Conservation (phyloP, 257 asterid species). For the Solanum rostratum region DNA sequence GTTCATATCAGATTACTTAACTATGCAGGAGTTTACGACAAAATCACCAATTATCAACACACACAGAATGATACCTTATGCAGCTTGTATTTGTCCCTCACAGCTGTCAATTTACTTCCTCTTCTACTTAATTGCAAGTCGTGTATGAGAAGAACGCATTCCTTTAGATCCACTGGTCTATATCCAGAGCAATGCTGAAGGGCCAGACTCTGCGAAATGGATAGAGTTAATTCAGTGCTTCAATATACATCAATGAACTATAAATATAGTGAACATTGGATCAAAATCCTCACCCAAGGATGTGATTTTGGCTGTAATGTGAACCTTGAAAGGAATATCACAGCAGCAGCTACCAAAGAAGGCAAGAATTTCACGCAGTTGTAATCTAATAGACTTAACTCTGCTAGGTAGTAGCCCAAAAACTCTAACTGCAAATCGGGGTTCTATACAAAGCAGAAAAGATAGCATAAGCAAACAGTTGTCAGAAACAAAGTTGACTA, state of each 20-base stretch:
- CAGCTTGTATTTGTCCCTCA: constrained; percentile 67
- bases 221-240: background rate
- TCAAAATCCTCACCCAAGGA: constrained; percentile 56
- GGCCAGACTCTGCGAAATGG: constrained; percentile 13
- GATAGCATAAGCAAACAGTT: background rate
- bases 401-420: constrained; percentile 64
- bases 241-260: background rate
- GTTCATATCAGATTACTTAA: background rate
- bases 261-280: background rate
- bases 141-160: constrained; percentile 48
- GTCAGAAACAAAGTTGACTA: background rate
- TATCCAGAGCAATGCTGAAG: constrained; percentile 45
- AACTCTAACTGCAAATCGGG: constrained; percentile 50
- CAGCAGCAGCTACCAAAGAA: constrained; percentile 74
- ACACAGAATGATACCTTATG: constrained; percentile 33
- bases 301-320: constrained; percentile 39
- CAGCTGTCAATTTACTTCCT: constrained; percentile 40
- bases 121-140: constrained; percentile 53
- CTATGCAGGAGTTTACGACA: background rate
- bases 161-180: constrained; percentile 48
- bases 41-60: background rate
- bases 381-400: constrained; percentile 68
- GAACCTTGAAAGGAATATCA: constrained; percentile 57
- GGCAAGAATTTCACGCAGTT: constrained; percentile 69
- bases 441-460: constrained; percentile 17